Percentiles rank a stretch among this genome's conserved stretches.
These are phyloP conservation scores for Trichoderma sp. DNA, from an alignment of 2,329 filamentous ascomycete species.

Conservation along the genomic window DNA sequence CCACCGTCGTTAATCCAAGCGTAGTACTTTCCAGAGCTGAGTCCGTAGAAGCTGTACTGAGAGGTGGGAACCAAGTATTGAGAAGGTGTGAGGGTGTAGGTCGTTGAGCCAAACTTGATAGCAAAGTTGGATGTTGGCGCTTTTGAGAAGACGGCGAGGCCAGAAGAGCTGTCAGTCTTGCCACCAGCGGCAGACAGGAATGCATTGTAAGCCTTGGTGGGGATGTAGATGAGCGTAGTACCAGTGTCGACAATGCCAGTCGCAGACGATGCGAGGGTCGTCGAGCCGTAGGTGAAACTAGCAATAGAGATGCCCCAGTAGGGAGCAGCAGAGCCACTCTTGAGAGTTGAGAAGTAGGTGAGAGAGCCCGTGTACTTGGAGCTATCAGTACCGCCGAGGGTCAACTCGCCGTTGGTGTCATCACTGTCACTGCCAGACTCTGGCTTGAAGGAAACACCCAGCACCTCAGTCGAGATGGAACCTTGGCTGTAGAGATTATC, in stretches of 20 bases:
- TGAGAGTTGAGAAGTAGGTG: slow-evolving; percentile 19
- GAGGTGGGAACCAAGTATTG: background rate
- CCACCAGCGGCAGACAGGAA: slow-evolving; percentile 31
- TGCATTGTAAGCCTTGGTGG: slow-evolving; percentile 28
- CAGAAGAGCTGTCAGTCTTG: slow-evolving; percentile 27
- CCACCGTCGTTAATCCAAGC: background rate
- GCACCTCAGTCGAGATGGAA: slow-evolving; percentile 30
- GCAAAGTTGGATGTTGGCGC: background rate
- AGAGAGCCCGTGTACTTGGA: slow-evolving; percentile 26
- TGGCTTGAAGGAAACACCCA: slow-evolving; percentile 25
- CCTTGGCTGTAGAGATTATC: slow-evolving; percentile 31
- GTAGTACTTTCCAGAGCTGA: background rate
- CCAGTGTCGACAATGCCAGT: slow-evolving; percentile 30
- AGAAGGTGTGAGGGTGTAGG: background rate
- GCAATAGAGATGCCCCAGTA: slow-evolving; percentile 29
- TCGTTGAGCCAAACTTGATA: background rate
- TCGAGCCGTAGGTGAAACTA: slow-evolving; percentile 27
- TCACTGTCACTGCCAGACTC: background rate
- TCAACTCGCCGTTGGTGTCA: slow-evolving; percentile 27
- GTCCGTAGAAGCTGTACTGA: background rate
- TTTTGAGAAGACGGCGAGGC: slow-evolving; percentile 23
- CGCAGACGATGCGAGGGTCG: slow-evolving; percentile 21
- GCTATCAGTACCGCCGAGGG: slow-evolving; percentile 27
- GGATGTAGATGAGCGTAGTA: slow-evolving; percentile 31
- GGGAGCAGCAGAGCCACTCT: background rate